These are phyloP conservation scores for Leptomonas seymouri DNA, from an alignment of 208 protist species.

Conservation along the genomic window DNA sequence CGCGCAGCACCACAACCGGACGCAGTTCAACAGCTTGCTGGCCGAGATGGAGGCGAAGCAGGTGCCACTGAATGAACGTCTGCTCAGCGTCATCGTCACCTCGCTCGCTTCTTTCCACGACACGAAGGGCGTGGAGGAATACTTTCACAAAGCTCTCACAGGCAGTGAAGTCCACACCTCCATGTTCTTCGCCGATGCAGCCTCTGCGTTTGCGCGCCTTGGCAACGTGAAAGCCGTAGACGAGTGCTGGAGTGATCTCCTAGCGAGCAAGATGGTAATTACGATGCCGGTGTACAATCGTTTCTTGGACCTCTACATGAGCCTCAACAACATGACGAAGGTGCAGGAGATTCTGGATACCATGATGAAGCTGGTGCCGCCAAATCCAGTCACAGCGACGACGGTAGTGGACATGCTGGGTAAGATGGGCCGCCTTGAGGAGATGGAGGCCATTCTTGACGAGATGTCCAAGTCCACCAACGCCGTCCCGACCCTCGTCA, in stretches of 20 bases:
- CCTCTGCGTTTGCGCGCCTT: conserved; percentile 66
- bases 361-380: conserved; percentile 91
- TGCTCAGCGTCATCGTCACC: conserved; percentile 79
- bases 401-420: conserved; percentile 94
- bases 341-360: conserved; percentile 90
- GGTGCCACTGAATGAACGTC: conserved; percentile 69
- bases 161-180: conserved; percentile 53
- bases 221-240: conserved; percentile 65
- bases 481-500: conserved; percentile 84
- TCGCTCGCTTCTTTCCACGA: conserved; percentile 74
- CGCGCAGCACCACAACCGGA: conserved; percentile 54
- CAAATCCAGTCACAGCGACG: conserved; percentile 89
- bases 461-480: conserved; percentile 89
- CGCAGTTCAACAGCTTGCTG: conserved; percentile 57
- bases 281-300: conserved; percentile 91
- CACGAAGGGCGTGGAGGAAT: conserved; percentile 57
- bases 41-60: conserved; percentile 47
- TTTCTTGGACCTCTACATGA: conserved; percentile 91
- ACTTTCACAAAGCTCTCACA: conserved; percentile 58
- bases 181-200: conserved; percentile 84
- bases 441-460: conserved; percentile 90
- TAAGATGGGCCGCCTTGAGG: conserved; percentile 86
- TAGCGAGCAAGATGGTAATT: conserved; percentile 73
- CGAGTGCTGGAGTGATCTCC: conserved; percentile 77
- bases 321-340: conserved; percentile 77